A percentile compares a stretch with the other conserved stretches of the same genome.
Evolutionary conservation across 106 monocot genomes (phyloP).

Genomic region (Apostasia ramifera): DNA sequence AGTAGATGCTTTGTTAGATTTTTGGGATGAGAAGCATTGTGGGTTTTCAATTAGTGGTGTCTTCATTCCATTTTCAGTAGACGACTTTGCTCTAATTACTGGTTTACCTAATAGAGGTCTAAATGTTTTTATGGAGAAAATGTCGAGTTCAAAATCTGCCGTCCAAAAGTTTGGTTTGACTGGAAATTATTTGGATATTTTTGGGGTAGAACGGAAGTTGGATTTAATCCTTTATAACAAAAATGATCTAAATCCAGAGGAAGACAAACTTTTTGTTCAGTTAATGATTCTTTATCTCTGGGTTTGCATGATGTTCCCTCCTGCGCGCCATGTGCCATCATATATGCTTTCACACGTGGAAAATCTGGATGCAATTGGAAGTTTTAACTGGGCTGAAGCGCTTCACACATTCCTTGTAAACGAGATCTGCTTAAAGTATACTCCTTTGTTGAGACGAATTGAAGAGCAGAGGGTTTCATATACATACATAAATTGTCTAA

Average conservation of each 20-base stretch:
- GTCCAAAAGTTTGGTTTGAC: too few species aligned
- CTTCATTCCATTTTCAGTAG: neutral
- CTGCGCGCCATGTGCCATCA: neutral
- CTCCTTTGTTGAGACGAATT: neutral
- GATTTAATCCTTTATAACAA: neutral
- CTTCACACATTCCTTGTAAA: constrained; percentile 4
- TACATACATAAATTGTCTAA: neutral
- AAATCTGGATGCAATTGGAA: constrained; percentile 7
- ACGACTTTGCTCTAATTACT: constrained; percentile 6
- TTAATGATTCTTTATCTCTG: constrained; percentile 10
- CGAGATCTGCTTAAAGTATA: constrained; percentile 2
- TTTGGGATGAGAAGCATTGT: constrained; percentile 7
- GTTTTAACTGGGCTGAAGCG: constrained; percentile 7
- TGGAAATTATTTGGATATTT: neutral
- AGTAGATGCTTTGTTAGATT: neutral
- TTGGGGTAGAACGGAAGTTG: neutral
- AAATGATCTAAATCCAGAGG: neutral
- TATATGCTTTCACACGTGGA: neutral
- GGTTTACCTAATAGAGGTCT: neutral
- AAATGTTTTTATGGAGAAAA: neutral
- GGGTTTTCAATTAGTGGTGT: neutral
- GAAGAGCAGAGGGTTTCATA: neutral
- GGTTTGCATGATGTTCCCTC: constrained; percentile 1
- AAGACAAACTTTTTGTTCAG: constrained; percentile 6
- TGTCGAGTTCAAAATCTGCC: too few species aligned